Evolutionary conservation across 2,329 filamentous ascomycete genomes (phyloP), one percentile per base, ranked within the genome.

Genomic region (Ramularia endophylla): DNA sequence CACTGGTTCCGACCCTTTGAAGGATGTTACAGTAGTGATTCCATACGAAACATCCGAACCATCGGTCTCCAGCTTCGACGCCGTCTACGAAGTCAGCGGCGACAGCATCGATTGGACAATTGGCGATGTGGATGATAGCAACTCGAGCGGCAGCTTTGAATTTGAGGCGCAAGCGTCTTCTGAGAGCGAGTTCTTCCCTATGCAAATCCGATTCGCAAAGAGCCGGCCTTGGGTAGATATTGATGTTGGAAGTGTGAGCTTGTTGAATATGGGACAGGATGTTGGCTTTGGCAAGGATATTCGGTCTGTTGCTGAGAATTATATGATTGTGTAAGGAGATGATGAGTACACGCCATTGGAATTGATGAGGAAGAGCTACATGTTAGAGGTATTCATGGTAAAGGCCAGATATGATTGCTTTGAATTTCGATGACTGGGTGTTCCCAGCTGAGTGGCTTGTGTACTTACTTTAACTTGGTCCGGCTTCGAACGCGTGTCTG

Each of bases 171-270:
- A 86, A 63, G 86, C 86, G 8, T 78, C 81, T 41, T 86, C 89
- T 53, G 92, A 97, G 62, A 83, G 87, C 42, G 89, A 95, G 56
- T 97, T 97, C 71, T 98, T 98, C 80, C 92, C 92, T 1, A 97
- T 98, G 89, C 83, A 78, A 40, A 81, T 97, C 46, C 78, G 81
- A 40, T 98, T 98, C 68, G 82, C 79, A 50, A 95, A 94, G 75
- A 77, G 80, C 30, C 79, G 76, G 44, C 90, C 92, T 19, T 95
- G 87, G 64, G 77, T 97, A 37, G 87, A 95, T 57, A 86, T 98
- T 50, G 88, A 95, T 69, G 90, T 97, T 73, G 82, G 84, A 77
- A 48, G 79, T 33, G 83, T 90, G 17, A 77, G 77, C 18, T 67
- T 92, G 54, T 58, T 89, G 41, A 85, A 87, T 51, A 78, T 85